phyloP scores from a whole-genome alignment of 2,329 filamentous ascomycete species.

The Penicillium sp. region DNA sequence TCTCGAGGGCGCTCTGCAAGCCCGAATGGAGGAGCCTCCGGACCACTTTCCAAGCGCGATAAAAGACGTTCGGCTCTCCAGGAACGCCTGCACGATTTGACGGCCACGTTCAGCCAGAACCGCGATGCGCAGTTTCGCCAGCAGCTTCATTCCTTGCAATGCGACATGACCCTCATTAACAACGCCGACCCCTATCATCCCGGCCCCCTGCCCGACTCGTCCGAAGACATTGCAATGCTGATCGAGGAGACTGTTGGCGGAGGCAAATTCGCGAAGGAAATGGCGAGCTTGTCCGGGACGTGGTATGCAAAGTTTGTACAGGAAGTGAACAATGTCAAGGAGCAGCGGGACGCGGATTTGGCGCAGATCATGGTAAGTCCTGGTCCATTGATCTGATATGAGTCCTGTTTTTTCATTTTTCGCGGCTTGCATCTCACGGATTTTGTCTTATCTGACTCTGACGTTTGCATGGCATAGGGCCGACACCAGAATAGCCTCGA shows the following conservation, averaged over 20 bases:
- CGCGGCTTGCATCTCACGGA: no score
- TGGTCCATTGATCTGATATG: background rate
- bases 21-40: constrained; percentile 29
- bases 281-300: constrained; percentile 65
- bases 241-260: constrained; percentile 56
- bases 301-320: constrained; percentile 82
- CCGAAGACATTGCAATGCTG: constrained; percentile 65
- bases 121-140: constrained; percentile 81
- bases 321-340: constrained; percentile 81
- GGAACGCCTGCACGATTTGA: constrained; percentile 73
- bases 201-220: constrained; percentile 63
- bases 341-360: constrained; percentile 80
- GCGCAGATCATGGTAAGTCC: constrained; percentile 71
- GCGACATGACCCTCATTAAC: constrained; percentile 81
- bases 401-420: no score
- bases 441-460: background rate
- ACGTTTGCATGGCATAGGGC: constrained; percentile 43
- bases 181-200: constrained; percentile 77
- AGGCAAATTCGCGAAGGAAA: constrained; percentile 67
- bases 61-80: constrained; percentile 80
- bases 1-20: constrained; percentile 28
- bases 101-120: constrained; percentile 74
- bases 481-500: constrained; percentile 56
- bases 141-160: constrained; percentile 86
- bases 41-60: constrained; percentile 75